Conservation (phyloP, 306 rosid genomes). For the Echinosophora koreensis region DNA sequence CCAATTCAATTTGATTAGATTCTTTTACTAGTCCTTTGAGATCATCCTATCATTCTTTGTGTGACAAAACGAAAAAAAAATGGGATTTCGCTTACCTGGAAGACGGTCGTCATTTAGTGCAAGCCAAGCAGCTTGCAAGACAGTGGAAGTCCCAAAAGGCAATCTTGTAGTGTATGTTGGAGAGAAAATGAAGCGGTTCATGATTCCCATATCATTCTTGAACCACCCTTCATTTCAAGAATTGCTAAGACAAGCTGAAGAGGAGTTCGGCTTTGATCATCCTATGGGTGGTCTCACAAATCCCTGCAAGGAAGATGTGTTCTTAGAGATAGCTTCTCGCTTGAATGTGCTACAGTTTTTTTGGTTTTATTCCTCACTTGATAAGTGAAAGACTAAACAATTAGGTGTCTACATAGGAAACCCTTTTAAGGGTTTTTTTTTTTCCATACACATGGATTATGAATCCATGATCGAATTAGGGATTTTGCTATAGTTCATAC, state of each 20-base stretch:
- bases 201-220: slow-evolving; percentile 35
- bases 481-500: background rate
- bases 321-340: background rate
- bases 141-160: slow-evolving; percentile 32
- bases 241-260: slow-evolving; percentile 25
- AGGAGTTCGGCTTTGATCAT: slow-evolving; percentile 33
- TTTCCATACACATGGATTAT: too few relatives aligned
- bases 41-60: background rate
- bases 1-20: too few relatives aligned
- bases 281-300: slow-evolving; percentile 41
- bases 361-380: too few relatives aligned
- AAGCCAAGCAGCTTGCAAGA: slow-evolving; percentile 2
- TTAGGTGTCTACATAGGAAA: too few relatives aligned
- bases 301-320: slow-evolving; percentile 1
- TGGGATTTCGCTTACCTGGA: slow-evolving; percentile 42
- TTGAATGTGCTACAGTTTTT: background rate
- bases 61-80: background rate
- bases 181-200: slow-evolving; percentile 24
- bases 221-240: slow-evolving; percentile 38
- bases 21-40: too few relatives aligned
- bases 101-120: slow-evolving; percentile 13
- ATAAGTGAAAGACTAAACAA: too few relatives aligned
- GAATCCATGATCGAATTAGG: too few relatives aligned
- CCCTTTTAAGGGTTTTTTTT: too few relatives aligned
- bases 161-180: slow-evolving; percentile 43